Conservation (phyloP, 2,329 filamentous ascomycete genomes). For the Myriosclerotinia duriaeana region DNA sequence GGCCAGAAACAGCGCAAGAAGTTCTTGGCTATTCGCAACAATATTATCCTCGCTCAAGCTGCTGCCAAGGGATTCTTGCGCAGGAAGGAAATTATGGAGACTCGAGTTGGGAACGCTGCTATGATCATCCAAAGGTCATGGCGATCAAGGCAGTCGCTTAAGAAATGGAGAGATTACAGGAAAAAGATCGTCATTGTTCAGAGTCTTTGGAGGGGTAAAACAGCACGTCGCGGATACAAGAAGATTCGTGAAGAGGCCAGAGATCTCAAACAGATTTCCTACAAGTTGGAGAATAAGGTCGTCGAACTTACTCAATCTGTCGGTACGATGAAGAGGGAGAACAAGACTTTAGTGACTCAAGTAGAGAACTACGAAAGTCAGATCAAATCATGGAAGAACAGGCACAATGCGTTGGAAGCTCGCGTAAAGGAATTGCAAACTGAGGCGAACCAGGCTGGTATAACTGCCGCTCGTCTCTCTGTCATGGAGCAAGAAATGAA, state of each 20-base stretch:
- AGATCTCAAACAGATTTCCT: conserved; percentile 98
- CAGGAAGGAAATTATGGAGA: conserved; percentile 90
- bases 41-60: conserved; percentile 86
- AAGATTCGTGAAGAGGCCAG: conserved; percentile 88
- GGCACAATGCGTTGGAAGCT: conserved; percentile 85
- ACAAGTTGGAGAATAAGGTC: conserved; percentile 99
- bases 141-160: conserved; percentile 76
- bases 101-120: conserved; percentile 87
- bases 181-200: conserved; percentile 87
- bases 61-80: conserved; percentile 88
- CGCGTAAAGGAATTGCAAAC: conserved; percentile 91
- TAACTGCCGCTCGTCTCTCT: conserved; percentile 83
- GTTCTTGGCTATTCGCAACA: conserved; percentile 75
- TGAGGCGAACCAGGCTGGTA: conserved; percentile 96
- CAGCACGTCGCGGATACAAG: conserved; percentile 84
- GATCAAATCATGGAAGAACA: conserved; percentile 91
- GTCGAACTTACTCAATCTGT: conserved; percentile 94
- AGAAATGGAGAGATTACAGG: conserved; percentile 82
- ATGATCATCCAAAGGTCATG: conserved; percentile 87
- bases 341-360: conserved; percentile 83
- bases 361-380: conserved; percentile 95
- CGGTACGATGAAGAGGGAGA: conserved; percentile 89
- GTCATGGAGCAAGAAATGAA: conserved; percentile 96
- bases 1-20: conserved; percentile 84
- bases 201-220: conserved; percentile 85